Percentiles rank a stretch among this genome's conserved stretches.
Conservation (phyloP, 805 yeast species). For the Saccharomyces mikatae region DNA sequence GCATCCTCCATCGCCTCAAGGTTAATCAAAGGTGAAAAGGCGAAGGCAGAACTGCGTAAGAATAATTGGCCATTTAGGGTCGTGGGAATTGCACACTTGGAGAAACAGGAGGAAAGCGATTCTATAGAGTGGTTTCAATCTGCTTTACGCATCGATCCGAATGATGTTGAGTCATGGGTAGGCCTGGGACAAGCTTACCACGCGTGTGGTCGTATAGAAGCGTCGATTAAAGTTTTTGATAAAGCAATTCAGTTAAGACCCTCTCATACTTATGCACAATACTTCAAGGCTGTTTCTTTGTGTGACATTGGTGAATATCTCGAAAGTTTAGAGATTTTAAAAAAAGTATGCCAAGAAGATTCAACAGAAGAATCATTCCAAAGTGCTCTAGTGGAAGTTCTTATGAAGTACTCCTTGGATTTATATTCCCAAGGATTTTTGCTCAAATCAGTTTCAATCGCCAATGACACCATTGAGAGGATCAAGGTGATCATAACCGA, state of each 20-base stretch:
- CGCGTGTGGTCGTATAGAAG: constrained; percentile 76
- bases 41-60: constrained; percentile 40
- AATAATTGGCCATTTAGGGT: constrained; percentile 84
- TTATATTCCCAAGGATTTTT: constrained; percentile 54
- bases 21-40: constrained; percentile 55
- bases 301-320: constrained; percentile 59
- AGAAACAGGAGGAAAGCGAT: constrained; percentile 58
- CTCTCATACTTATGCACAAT: constrained; percentile 52
- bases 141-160: constrained; percentile 60
- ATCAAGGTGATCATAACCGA: constrained; percentile 13
- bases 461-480: constrained; percentile 37
- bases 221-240: constrained; percentile 74
- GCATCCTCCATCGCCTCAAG: constrained; percentile 68
- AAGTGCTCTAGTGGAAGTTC: constrained; percentile 48
- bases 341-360: constrained; percentile 33
- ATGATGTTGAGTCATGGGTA: constrained; percentile 77
- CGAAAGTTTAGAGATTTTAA: constrained; percentile 45
- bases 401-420: constrained; percentile 45
- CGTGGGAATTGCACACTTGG: constrained; percentile 70
- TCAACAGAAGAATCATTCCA: constrained; percentile 46
- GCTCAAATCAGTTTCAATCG: constrained; percentile 51
- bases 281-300: constrained; percentile 58
- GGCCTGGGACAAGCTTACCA: constrained; percentile 96
- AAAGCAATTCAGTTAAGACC: constrained; percentile 52
- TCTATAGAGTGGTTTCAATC: constrained; percentile 88